Evolutionary conservation across 2,329 filamentous ascomycete genomes (phyloP).

Genomic region (Emydomyces testavorans): DNA sequence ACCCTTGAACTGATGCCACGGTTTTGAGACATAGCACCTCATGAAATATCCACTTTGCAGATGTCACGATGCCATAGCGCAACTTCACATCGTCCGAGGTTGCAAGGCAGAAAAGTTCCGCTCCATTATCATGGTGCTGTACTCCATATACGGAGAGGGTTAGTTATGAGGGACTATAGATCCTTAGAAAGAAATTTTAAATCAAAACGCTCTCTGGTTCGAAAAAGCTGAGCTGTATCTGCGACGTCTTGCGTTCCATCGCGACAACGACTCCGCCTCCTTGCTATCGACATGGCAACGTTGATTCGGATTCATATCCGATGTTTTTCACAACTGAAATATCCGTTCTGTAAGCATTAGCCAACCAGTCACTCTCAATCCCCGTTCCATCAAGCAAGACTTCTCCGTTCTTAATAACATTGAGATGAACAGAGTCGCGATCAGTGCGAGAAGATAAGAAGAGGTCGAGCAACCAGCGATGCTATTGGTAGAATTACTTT

Average conservation of each 20-base stretch:
- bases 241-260: not conserved
- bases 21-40: not conserved
- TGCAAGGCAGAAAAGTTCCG: no score
- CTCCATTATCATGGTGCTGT: no score
- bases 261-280: not conserved
- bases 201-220: not conserved
- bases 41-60: not conserved
- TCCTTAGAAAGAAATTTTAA: not conserved
- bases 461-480: no score
- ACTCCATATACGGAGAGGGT: no score
- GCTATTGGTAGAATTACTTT: no score
- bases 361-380: no score
- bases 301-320: not conserved
- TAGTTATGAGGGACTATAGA: no score
- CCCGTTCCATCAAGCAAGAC: no score
- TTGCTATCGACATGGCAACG: not conserved
- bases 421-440: no score
- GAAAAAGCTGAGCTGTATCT: not conserved
- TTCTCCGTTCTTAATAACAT: no score
- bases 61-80: not conserved
- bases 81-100: not conserved
- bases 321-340: not conserved
- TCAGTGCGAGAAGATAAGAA: no score
- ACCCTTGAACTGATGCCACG: not conserved
- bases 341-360: constrained; percentile 1